phyloP scores from a whole-genome alignment of 805 yeast genomes.

The Hanseniaspora jakobsenii region DNA sequence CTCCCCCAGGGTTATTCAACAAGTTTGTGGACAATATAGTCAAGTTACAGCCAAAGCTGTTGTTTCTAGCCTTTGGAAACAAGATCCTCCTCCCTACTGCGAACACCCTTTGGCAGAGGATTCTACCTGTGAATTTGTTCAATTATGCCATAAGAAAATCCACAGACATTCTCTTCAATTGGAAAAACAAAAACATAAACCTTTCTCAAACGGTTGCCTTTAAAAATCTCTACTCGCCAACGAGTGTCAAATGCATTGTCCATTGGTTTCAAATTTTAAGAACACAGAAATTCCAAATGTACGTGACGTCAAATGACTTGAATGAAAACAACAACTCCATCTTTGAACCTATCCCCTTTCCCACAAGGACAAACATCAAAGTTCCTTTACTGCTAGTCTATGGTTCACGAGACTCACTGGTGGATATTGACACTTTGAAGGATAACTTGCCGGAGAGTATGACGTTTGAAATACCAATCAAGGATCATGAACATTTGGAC shows the following conservation, averaged over 20 bases:
- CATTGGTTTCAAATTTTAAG: constrained; percentile 91
- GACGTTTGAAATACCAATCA: constrained; percentile 45
- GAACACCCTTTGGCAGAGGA: constrained; percentile 54
- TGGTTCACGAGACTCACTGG: constrained; percentile 70
- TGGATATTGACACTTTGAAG: constrained; percentile 70
- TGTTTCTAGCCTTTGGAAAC: constrained; percentile 62
- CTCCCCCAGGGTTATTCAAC: constrained; percentile 75
- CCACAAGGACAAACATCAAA: constrained; percentile 50
- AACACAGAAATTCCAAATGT: constrained; percentile 74
- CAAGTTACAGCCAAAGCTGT: constrained; percentile 60
- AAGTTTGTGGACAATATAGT: constrained; percentile 63
- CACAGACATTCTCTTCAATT: constrained; percentile 57
- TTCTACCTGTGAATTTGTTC: constrained; percentile 26
- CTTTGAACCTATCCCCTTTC: constrained; percentile 30
- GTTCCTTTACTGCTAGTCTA: constrained; percentile 69
- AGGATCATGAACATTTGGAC: constrained; percentile 78
- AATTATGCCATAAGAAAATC: constrained; percentile 53
- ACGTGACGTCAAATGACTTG: constrained; percentile 24
- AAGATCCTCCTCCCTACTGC: constrained; percentile 66
- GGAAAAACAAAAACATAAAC: constrained; percentile 65
- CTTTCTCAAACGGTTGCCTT: constrained; percentile 67
- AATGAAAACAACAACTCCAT: constrained; percentile 16
- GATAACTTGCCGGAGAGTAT: constrained; percentile 46
- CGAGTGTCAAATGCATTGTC: constrained; percentile 85
- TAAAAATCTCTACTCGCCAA: constrained; percentile 79